These are phyloP conservation scores for Polyporus arcularius DNA, from an alignment of 768 basidiomycete genomes.

Conservation along the genomic window DNA sequence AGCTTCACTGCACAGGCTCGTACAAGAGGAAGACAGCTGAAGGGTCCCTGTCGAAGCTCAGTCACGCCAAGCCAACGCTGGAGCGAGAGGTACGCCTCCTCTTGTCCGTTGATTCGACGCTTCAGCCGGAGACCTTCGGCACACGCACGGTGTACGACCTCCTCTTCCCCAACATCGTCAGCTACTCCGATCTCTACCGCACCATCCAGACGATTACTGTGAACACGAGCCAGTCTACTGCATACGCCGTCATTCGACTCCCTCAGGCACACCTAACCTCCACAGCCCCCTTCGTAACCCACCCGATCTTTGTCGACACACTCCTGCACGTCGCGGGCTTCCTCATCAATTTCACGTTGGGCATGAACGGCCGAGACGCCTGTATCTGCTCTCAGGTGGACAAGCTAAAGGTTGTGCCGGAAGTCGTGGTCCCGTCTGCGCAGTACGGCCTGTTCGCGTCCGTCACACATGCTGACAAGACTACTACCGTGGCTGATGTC, in stretches of 20 bases:
- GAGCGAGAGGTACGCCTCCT: conserved; percentile 28
- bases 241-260: conserved; percentile 48
- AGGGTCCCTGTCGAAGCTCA: conserved; percentile 28
- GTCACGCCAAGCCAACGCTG: conserved; percentile 36
- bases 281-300: conserved; percentile 39
- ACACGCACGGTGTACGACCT: conserved; percentile 61
- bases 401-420: conserved; percentile 47
- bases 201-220: conserved; percentile 58
- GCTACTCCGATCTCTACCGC: conserved; percentile 59
- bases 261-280: conserved; percentile 30
- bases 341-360: conserved; percentile 58
- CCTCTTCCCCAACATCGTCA: conserved; percentile 69
- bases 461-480: background rate
- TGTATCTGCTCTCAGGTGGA: conserved; percentile 65
- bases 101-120: conserved; percentile 4
- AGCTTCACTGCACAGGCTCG: conserved; percentile 3
- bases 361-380: conserved; percentile 42
- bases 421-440: conserved; percentile 40
- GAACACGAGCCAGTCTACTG: conserved; percentile 48
- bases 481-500: conserved; percentile 41
- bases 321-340: conserved; percentile 73
- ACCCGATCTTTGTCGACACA: conserved; percentile 66
- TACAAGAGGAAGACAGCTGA: background rate
- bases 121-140: conserved; percentile 47
- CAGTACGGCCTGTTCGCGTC: conserved; percentile 48